phyloP scores from a whole-genome alignment of 192 early-diverging fungal genomes.

The Diversispora eburnea region DNA sequence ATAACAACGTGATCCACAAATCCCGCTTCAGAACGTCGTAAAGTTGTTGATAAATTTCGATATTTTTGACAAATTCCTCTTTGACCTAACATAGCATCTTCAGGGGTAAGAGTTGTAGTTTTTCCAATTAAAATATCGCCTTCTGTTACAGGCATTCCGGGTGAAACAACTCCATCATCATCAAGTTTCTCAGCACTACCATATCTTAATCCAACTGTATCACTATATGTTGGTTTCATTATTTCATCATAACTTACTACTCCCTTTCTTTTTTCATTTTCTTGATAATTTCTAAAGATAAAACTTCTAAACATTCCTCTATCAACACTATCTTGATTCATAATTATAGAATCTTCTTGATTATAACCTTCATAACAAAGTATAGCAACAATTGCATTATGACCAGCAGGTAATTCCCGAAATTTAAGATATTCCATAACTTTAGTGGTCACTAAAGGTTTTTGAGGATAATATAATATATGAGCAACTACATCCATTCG shows the following conservation, averaged over 20 bases:
- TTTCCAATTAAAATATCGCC: conserved; percentile 99
- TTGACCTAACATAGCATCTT: conserved; percentile 90
- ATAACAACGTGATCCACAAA: conserved; percentile 96
- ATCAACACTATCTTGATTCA: conserved; percentile 98
- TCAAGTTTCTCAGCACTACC: conserved; percentile 97
- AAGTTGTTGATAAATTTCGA: conserved; percentile 91
- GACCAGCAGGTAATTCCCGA: conserved; percentile 95
- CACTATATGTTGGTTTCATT: conserved; percentile 89
- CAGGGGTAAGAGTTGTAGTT: conserved; percentile 81
- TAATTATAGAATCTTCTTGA: conserved; percentile 99
- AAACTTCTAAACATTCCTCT: conserved; percentile 95
- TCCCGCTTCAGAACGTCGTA: conserved; percentile 90
- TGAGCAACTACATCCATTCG: conserved; percentile 98
- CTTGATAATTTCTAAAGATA: conserved; percentile 93
- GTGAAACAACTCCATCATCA: conserved; percentile 91
- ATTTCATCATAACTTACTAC: conserved; percentile 79
- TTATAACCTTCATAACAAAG: conserved; percentile 98
- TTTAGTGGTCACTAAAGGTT: conserved; percentile 92
- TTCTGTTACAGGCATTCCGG: conserved; percentile 89
- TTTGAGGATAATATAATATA: conserved; percentile 98
- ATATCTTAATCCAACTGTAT: conserved; percentile 80
- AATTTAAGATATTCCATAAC: conserved; percentile 95
- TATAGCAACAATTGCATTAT: conserved; percentile 97
- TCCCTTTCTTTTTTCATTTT: conserved; percentile 84
- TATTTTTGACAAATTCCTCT: conserved; percentile 81